These are phyloP conservation scores for Adiantum capillusveneris DNA, from an alignment of 75 land plant species.

Conservation along the genomic window DNA sequence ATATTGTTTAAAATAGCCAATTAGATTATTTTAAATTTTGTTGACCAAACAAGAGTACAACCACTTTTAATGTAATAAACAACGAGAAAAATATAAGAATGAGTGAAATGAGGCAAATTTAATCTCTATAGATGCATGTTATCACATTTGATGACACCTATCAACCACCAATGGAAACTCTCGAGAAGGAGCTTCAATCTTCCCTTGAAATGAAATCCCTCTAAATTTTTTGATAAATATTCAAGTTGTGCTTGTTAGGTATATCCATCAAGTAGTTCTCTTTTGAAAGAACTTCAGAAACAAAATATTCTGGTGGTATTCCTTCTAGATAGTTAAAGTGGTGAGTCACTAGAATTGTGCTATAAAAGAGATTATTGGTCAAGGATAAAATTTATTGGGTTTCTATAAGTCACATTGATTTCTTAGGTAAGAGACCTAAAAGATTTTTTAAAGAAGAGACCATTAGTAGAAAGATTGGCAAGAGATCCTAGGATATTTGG, in stretches of 20 bases:
- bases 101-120: too few relatives aligned
- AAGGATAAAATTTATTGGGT: constrained; percentile 25
- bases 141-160: background rate
- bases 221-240: constrained; percentile 47
- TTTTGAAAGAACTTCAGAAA: constrained; percentile 13
- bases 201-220: constrained; percentile 41
- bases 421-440: constrained; percentile 1
- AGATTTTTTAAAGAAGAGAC: constrained; percentile 14
- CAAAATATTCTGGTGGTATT: constrained; percentile 16
- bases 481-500: constrained; percentile 11
- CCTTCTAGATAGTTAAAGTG: constrained; percentile 64
- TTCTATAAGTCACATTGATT: background rate
- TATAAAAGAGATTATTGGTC: constrained; percentile 62
- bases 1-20: too few relatives aligned
- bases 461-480: background rate
- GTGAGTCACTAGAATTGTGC: constrained; percentile 28
- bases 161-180: background rate
- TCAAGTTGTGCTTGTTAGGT: constrained; percentile 43
- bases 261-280: constrained; percentile 52
- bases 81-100: too few relatives aligned
- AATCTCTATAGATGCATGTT: too few relatives aligned
- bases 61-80: too few relatives aligned
- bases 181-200: constrained; percentile 10
- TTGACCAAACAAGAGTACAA: too few relatives aligned
- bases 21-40: too few relatives aligned